Evolutionary conservation across 2,329 filamentous ascomycete species (phyloP).

Genomic region (Sclerotiophoma versabilis): DNA sequence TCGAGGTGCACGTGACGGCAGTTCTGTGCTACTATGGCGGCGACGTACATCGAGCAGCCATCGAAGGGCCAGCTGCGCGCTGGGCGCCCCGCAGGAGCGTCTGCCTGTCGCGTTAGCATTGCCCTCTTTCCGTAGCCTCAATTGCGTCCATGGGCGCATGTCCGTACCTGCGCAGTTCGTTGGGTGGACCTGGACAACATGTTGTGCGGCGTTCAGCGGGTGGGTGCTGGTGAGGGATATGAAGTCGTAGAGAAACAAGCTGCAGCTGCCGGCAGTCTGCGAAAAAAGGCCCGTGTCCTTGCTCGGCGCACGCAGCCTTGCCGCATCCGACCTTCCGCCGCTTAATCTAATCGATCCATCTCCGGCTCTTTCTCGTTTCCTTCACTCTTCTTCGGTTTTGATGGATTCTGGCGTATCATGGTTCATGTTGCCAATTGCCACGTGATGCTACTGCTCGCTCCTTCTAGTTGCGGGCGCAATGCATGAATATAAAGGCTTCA

Average conservation of each 20-base stretch:
- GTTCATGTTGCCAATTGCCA: neutral
- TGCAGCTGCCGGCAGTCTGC: constrained; percentile 41
- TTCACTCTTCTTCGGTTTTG: neutral
- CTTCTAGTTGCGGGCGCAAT: neutral
- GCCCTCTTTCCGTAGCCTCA: constrained; percentile 20
- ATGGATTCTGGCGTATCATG: neutral
- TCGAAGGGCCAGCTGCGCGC: constrained; percentile 58
- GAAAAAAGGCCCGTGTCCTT: constrained; percentile 44
- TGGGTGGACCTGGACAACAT: constrained; percentile 56
- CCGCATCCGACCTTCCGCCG: constrained; percentile 29
- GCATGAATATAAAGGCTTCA: neutral
- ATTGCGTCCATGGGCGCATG: constrained; percentile 27
- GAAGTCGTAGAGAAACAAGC: constrained; percentile 41
- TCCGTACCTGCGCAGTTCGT: constrained; percentile 58
- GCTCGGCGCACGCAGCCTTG: constrained; percentile 28
- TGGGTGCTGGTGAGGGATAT: constrained; percentile 45
- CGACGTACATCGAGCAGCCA: constrained; percentile 62
- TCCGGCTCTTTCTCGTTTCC: constrained; percentile 13
- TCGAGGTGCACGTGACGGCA: constrained; percentile 10
- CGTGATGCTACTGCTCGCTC: neutral
- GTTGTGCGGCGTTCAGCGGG: constrained; percentile 37
- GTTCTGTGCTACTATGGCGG: neutral
- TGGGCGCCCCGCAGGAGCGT: constrained; percentile 64
- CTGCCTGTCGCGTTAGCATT: constrained; percentile 50
- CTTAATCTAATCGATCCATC: constrained; percentile 24